Evolutionary conservation across 495 filamentous ascomycete genomes (phyloP).

Genomic region (Penicillium ochrochloron): DNA sequence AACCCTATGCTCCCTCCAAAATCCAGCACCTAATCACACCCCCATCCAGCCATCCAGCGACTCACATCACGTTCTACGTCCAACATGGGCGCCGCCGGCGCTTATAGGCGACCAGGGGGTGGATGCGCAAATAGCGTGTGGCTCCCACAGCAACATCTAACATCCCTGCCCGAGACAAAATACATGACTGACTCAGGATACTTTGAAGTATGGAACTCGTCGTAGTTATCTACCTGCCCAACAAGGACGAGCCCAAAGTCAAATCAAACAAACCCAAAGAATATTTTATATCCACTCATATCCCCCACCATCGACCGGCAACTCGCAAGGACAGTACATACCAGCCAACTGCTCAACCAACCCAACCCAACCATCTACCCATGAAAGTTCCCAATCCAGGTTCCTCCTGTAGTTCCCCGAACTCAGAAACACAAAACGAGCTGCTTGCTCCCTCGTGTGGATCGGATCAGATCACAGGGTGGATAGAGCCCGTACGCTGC

Average conservation of each 20-base stretch:
- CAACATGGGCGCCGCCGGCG: constrained; percentile 30
- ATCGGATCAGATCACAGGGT: constrained; percentile 1
- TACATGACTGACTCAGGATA: not conserved
- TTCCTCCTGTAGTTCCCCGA: not conserved
- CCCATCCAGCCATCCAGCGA: constrained; percentile 18
- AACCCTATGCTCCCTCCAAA: not conserved
- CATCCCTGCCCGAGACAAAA: not conserved
- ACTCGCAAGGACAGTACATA: not conserved
- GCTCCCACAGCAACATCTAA: not conserved
- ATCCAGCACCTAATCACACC: constrained; percentile 12
- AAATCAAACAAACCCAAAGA: not conserved
- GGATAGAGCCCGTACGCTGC: no score
- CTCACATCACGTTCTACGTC: constrained; percentile 24
- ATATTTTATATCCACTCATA: not conserved
- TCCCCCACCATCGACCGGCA: not conserved
- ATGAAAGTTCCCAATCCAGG: not conserved
- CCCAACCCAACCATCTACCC: not conserved
- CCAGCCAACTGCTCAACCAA: not conserved
- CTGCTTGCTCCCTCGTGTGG: constrained; percentile 13
- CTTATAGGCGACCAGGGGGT: constrained; percentile 22
- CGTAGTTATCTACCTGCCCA: not conserved
- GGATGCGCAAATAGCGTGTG: constrained; percentile 2
- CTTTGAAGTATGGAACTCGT: not conserved
- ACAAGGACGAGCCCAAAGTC: constrained; percentile 1
- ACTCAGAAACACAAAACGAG: not conserved